Percentiles rank a stretch among this genome's conserved stretches.
Conservation (phyloP, 768 basidiomycete species). For the Rhizopogon vesiculosus region DNA sequence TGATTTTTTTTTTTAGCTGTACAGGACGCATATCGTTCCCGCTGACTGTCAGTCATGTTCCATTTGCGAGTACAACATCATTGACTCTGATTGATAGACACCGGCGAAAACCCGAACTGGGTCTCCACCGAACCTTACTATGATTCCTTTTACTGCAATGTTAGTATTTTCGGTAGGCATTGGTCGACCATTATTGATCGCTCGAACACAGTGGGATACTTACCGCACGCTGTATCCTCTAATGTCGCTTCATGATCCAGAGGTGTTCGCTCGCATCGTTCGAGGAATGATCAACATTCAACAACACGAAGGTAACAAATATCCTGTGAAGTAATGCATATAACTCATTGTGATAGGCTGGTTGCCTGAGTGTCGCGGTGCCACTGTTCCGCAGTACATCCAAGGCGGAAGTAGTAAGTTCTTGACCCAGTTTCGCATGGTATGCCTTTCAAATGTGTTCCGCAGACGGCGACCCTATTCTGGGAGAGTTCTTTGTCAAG, state of each 20-base stretch:
- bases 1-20: slow-evolving; percentile 36
- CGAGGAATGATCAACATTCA: slow-evolving; percentile 66
- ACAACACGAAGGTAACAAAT: slow-evolving; percentile 48
- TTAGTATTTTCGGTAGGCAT: slow-evolving; percentile 20
- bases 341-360: slow-evolving; percentile 38
- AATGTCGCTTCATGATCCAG: slow-evolving; percentile 61
- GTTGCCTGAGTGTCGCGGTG: slow-evolving; percentile 62
- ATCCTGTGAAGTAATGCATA: not conserved
- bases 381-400: slow-evolving; percentile 46
- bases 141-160: slow-evolving; percentile 67
- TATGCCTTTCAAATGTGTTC: not conserved
- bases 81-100: slow-evolving; percentile 33
- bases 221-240: slow-evolving; percentile 59
- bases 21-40: slow-evolving; percentile 58
- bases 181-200: not conserved
- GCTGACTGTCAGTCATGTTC: slow-evolving; percentile 47
- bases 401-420: slow-evolving; percentile 61
- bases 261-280: slow-evolving; percentile 53
- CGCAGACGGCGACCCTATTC: slow-evolving; percentile 57
- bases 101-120: slow-evolving; percentile 63
- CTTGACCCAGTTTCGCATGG: not conserved
- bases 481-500: slow-evolving; percentile 66
- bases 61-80: not conserved
- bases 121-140: slow-evolving; percentile 61
- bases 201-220: slow-evolving; percentile 51